Evolutionary conservation across 2,329 filamentous ascomycete species (phyloP).

Genomic region (Beauveria pseudobassiana): DNA sequence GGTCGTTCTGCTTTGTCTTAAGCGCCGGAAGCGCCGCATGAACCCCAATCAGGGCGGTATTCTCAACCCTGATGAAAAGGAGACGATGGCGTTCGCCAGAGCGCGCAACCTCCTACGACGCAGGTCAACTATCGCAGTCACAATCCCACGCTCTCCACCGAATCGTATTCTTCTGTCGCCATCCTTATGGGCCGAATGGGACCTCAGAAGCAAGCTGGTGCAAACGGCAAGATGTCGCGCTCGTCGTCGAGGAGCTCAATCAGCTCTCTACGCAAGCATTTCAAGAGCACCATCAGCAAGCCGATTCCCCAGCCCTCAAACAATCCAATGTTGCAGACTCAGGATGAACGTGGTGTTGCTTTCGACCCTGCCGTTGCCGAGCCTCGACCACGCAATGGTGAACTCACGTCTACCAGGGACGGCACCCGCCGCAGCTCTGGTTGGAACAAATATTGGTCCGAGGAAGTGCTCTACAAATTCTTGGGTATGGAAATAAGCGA

Average conservation of each 20-base stretch:
- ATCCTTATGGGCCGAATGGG: conserved; percentile 58
- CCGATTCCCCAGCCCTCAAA: conserved; percentile 43
- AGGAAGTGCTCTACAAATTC: conserved; percentile 59
- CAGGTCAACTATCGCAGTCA: conserved; percentile 42
- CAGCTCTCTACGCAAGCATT: conserved; percentile 52
- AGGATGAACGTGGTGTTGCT: conserved; percentile 35
- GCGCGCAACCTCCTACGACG: conserved; percentile 29
- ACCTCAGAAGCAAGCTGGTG: conserved; percentile 32
- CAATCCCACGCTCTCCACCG: conserved; percentile 43
- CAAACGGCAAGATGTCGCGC: conserved; percentile 49
- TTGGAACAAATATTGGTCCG: conserved; percentile 73
- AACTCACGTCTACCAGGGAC: conserved; percentile 29
- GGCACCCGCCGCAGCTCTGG: conserved; percentile 57
- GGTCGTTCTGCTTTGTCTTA: conserved; percentile 58
- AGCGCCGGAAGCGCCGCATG: conserved; percentile 44
- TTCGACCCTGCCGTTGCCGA: conserved; percentile 27
- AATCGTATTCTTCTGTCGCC: conserved; percentile 56
- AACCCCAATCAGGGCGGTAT: conserved; percentile 33
- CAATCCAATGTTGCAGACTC: conserved; percentile 25
- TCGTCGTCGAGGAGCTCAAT: conserved; percentile 39
- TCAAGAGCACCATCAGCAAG: conserved; percentile 56
- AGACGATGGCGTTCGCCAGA: conserved; percentile 39
- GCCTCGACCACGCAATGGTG: conserved; percentile 28
- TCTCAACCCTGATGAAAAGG: conserved; percentile 49
- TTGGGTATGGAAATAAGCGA: conserved; percentile 49